Base-by-base conservation (phyloP, 441 rosid genomes). In the Metrosideros polymorpha region DNA sequence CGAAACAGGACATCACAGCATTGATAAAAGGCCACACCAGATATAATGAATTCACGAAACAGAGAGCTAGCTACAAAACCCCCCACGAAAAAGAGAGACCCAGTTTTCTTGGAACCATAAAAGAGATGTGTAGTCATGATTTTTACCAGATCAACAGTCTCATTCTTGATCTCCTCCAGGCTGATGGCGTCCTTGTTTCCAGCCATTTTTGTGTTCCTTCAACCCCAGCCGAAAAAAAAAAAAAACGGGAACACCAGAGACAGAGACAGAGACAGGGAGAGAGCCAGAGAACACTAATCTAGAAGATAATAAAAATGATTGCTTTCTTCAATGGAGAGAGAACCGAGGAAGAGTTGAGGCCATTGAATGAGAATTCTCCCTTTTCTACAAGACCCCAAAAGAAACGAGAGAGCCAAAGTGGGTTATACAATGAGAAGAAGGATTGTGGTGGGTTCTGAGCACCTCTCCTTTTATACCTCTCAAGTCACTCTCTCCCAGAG, bases 321-420 rank as follows among this genome's bases (percentile, higher is more conserved):
- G 79, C 79, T 39, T 71, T 39, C 17, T 71, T 71, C 79, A 71
- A 71, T 39, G 79, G 79, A 39, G n/a, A 71, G 79, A 71, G 8
- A 22, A 71, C 79, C n/a, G 79, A 39, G 8, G 45, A 51, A 61
- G 35, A 56, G 76, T 61, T 82, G 4, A 32, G 87, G 88, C 83
- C 91, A 88, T 87, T 82, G 25, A 90, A 89, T 57, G 89, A 83
- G 90, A 85, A 24, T 82, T 89, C 54, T 32, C 51, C 87, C 91
- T 89, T 24, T 6, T 71, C 47, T 0, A 22, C 92, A 83, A 90
- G 85, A 86, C n/a, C 27, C 59, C 59, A 55, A 88, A 84, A 76
- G 57, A 55, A 30, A 12, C 19, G 39, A 6, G 49, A 19, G 52
- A 32, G 50, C 32, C 24, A 30, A 32, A 59, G 71, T 2, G 71